Evolutionary conservation across 1,284 basidiomycete species (phyloP), one percentile per base, ranked within the genome.

Genomic region (Irpex sp.): DNA sequence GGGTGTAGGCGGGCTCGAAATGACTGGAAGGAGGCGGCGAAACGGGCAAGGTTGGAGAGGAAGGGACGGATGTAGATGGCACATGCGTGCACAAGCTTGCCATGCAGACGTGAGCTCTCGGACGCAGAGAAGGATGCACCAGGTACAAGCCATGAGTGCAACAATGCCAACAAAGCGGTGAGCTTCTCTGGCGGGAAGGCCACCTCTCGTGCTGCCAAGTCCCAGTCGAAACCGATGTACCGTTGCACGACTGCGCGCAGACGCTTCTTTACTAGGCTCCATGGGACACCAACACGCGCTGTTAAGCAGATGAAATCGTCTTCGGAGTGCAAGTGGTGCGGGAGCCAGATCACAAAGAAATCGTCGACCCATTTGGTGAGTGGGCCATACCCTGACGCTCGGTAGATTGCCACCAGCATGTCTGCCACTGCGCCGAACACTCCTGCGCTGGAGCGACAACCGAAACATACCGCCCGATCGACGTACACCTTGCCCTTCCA

Each of bases 301-400:
- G 74, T 72, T 2, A 76, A 33, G 1, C 42, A 58, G 2, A 74
- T 71, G 60, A 78, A 74, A 2, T 72, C 68, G 7, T 65, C 60
- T 47, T 75, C 72, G 1, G 72, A 63, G 67, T 67, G 75, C 0
- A 61, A 14, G 4, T 71, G 58, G 10, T 58, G 33, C 6, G 74
- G 72, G 0, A 68, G 59, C 2, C 65, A 65, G 14, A 77, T 64
- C 5, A 73, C 71, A 3, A 77, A 58, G 65, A 78, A 78, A 61
- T 80, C 73, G 66, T 80, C 75, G 0, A 79, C 78, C 77, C 77
- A 80, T 61, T 79, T 79, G 5, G 64, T 12, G 0, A 78, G 28
- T 0, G 60, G 65, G 0, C 64, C 57, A 28, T 72, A 66, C 6
- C 71, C 71, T 10, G 49, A 56, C 2, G 61, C 59, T 12, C 64